A percentile compares a stretch with the other conserved stretches of the same genome.
Evolutionary conservation across 2,329 filamentous ascomycete species (phyloP).

Genomic region (Escovopsis sp.): DNA sequence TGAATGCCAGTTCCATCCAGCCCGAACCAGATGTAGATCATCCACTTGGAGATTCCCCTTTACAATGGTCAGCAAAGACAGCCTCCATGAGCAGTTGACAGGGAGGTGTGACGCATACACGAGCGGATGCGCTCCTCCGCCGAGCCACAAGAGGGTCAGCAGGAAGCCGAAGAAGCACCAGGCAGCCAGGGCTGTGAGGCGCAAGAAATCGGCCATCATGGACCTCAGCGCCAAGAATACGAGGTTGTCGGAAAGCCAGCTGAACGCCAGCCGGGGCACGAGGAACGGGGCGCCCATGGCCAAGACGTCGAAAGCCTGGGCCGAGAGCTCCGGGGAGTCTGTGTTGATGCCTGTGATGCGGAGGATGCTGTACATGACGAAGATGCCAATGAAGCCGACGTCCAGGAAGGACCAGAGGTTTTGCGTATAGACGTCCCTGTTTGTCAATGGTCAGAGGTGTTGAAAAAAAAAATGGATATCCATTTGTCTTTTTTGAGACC

Average conservation of each 20-base stretch:
- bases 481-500: neutral
- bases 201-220: conserved; percentile 78
- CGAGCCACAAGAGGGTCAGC: conserved; percentile 65
- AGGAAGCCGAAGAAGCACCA: conserved; percentile 81
- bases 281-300: conserved; percentile 65
- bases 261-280: conserved; percentile 68
- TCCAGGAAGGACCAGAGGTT: conserved; percentile 84
- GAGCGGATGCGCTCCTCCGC: conserved; percentile 44
- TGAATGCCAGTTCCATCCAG: conserved; percentile 57
- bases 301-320: conserved; percentile 65
- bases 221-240: conserved; percentile 67
- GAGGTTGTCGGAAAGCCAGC: conserved; percentile 69
- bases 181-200: conserved; percentile 56
- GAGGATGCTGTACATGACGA: conserved; percentile 50
- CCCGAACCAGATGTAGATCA: conserved; percentile 88
- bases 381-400: conserved; percentile 61
- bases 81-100: no score
- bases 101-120: conserved; percentile 25
- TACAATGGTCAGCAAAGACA: neutral
- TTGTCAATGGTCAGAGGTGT: neutral
- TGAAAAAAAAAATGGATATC: neutral
- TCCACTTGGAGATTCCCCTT: conserved; percentile 70
- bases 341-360: conserved; percentile 49
- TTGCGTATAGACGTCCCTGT: conserved; percentile 68
- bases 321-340: conserved; percentile 31